These are phyloP conservation scores for Pseudopithomyces chartarum DNA, from an alignment of 2,329 filamentous ascomycete species.

Conservation along the genomic window DNA sequence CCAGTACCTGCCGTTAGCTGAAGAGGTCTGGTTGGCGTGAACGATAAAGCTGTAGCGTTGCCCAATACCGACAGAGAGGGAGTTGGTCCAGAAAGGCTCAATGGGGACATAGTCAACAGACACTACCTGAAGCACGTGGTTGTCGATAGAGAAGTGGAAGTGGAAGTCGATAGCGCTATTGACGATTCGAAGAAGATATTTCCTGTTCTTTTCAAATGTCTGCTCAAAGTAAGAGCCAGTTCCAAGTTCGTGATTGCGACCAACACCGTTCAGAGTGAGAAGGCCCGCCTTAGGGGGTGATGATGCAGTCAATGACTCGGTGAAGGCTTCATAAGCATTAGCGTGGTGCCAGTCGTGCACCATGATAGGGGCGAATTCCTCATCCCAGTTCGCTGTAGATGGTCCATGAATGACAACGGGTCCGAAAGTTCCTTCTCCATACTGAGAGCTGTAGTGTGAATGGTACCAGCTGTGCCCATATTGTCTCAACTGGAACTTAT, in stretches of 20 bases:
- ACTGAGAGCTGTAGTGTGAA: constrained; percentile 46
- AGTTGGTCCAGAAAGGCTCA: constrained; percentile 40
- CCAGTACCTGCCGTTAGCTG: constrained; percentile 47
- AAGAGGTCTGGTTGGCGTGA: constrained; percentile 41
- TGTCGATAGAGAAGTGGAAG: constrained; percentile 44
- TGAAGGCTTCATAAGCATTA: constrained; percentile 17
- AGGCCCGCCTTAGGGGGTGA: constrained; percentile 12
- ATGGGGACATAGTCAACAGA: constrained; percentile 40
- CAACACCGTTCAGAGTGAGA: constrained; percentile 21
- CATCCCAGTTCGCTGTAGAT: constrained; percentile 17
- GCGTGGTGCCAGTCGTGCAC: constrained; percentile 27
- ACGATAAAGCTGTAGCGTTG: constrained; percentile 53
- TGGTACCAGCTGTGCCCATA: constrained; percentile 45
- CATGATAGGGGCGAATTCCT: constrained; percentile 23
- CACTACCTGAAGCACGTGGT: constrained; percentile 45
- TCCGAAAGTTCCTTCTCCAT: constrained; percentile 45
- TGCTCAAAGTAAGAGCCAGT: constrained; percentile 18
- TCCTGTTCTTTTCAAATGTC: constrained; percentile 34
- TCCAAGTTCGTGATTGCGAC: constrained; percentile 11
- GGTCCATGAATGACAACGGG: constrained; percentile 30
- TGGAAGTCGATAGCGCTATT: constrained; percentile 23
- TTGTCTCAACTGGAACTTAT: constrained; percentile 24
- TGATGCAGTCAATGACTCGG: constrained; percentile 7
- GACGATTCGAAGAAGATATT: constrained; percentile 26
- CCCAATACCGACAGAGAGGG: constrained; percentile 45